Base-by-base conservation (phyloP, 352 stramenopile genomes). In the Globisporangium paroecandrum region DNA sequence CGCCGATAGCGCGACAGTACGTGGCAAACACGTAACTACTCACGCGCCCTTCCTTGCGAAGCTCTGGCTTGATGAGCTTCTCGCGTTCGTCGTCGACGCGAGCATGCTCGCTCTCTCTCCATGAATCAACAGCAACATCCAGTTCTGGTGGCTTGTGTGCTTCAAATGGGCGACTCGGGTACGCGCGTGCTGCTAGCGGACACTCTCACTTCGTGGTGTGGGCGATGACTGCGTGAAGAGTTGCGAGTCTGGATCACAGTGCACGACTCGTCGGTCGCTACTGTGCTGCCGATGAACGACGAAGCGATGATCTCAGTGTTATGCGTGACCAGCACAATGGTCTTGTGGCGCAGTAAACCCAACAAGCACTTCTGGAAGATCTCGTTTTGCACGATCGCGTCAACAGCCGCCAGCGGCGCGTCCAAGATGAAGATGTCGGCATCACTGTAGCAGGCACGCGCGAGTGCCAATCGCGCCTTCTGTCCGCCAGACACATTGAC, bases 331-430 rank as follows among this genome's bases (percentile, higher is more conserved):
- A 98, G 72, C 25, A 98, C 62, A 4, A 98, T 77, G 32, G 83
- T 93, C 55, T 83, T 82, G 59, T 73, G 29, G 15, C 41, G 22
- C 41, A 81, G 53, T 4, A 81, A 46, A 0, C 18, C 47, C 13
- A 66, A 76, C 10, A 78, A 61, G 20, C 69, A 77, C 20, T 76
- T 70, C 41, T 66, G 60, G 68, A 98, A 98, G 25, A 98, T 74
- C 74, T 95, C 82, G 46, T 85, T 87, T 25, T 90, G 94, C 38
- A 98, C 94, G 69, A 98, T 89, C 38, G 89, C 85, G 75, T 99
- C 96, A 0, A 99, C 94, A 15, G 93, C 93, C n/a, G 80, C 82
- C 3, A 99, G 76, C 13, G 90, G 75, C 4, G 77, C 82, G 34
- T 89, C 80, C 32, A 89, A 65, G 18, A 89, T 68, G 34, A 69